These are phyloP conservation scores for Saksenaea vasiformis DNA, from an alignment of 371 early-diverging fungal species.

Conservation along the genomic window DNA sequence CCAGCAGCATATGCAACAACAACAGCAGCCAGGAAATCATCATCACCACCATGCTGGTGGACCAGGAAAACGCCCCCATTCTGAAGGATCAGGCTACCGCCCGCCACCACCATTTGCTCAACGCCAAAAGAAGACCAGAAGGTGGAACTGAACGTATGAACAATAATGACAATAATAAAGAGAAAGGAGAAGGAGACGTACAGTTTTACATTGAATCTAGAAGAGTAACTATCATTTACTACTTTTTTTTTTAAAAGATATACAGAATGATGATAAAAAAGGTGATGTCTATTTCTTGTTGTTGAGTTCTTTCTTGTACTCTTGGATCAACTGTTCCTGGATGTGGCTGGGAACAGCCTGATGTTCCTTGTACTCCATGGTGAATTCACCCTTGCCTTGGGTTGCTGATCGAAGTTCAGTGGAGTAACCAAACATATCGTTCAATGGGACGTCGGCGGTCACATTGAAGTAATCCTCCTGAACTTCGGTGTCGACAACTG, in stretches of 20 bases:
- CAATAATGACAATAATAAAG: background rate
- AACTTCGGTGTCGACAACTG: constrained; percentile 92
- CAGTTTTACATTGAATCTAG: background rate
- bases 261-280: background rate
- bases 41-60: background rate
- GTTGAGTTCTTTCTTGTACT: constrained; percentile 53
- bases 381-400: constrained; percentile 98
- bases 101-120: constrained; percentile 27
- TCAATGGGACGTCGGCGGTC: constrained; percentile 87
- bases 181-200: background rate
- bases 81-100: constrained; percentile 15
- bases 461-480: constrained; percentile 91
- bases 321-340: constrained; percentile 87
- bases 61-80: constrained; percentile 1
- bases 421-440: constrained; percentile 98
- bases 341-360: constrained; percentile 77
- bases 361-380: constrained; percentile 96
- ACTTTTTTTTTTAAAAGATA: background rate
- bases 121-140: constrained; percentile 5
- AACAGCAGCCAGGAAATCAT: background rate
- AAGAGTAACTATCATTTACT: background rate
- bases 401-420: constrained; percentile 93
- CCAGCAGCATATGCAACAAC: constrained; percentile 3
- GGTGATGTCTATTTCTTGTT: constrained; percentile 19
- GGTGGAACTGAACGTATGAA: background rate